These are phyloP conservation scores for Udeniomyces megalosporus DNA, from an alignment of 768 basidiomycete species.

Conservation along the genomic window DNA sequence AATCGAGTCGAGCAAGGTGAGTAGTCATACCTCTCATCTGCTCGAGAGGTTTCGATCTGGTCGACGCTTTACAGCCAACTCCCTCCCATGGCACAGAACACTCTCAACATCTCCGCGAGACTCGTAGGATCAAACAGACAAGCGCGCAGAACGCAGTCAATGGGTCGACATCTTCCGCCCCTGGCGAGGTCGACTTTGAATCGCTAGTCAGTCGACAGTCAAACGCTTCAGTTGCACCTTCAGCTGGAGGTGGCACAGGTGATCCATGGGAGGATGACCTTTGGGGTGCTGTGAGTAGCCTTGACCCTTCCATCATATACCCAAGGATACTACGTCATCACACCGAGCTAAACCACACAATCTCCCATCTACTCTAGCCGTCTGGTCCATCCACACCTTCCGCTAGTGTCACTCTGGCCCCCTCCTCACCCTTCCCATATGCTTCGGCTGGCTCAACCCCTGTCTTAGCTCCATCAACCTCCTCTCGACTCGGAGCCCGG, in stretches of 20 bases:
- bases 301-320: neutral
- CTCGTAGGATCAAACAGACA: constrained; percentile 71
- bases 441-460: constrained; percentile 9
- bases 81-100: no score
- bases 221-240: constrained; percentile 8
- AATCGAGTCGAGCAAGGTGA: constrained; percentile 58
- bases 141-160: constrained; percentile 22
- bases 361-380: neutral
- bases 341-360: neutral
- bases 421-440: constrained; percentile 23
- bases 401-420: neutral
- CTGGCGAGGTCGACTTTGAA: constrained; percentile 64
- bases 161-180: constrained; percentile 18
- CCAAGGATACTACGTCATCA: neutral
- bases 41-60: no score
- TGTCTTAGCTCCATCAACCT: neutral
- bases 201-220: constrained; percentile 46
- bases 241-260: constrained; percentile 33
- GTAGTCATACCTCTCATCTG: no score
- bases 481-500: neutral
- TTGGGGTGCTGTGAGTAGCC: constrained; percentile 44
- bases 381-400: neutral
- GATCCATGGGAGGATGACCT: constrained; percentile 63
- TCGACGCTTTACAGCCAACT: no score
- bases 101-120: constrained; percentile 76